These are phyloP conservation scores for Aspergillus fructus DNA, from an alignment of 2,329 filamentous ascomycete species.

Conservation along the genomic window DNA sequence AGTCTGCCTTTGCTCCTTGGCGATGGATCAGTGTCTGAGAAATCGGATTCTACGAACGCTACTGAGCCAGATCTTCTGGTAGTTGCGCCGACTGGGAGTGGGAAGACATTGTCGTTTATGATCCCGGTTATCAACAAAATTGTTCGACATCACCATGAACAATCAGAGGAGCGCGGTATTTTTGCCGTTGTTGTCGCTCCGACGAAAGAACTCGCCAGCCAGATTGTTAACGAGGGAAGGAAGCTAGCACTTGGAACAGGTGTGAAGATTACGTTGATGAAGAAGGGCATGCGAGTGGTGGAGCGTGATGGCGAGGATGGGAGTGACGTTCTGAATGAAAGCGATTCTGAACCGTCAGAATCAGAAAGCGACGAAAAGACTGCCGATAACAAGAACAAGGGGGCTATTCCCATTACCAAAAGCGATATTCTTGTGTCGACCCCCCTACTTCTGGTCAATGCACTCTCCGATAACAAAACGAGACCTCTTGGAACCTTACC, in stretches of 20 bases:
- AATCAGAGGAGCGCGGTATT: constrained; percentile 58
- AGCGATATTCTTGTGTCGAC: constrained; percentile 80
- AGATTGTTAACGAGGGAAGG: constrained; percentile 78
- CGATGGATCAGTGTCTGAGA: constrained; percentile 44
- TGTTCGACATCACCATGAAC: constrained; percentile 52
- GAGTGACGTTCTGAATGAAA: constrained; percentile 40
- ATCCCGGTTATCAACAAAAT: constrained; percentile 82
- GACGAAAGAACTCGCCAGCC: constrained; percentile 76
- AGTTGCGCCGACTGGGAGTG: constrained; percentile 91
- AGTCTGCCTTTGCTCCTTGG: constrained; percentile 74
- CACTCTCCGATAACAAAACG: constrained; percentile 54
- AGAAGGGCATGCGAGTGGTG: constrained; percentile 75
- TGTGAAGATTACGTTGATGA: constrained; percentile 76
- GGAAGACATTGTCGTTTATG: constrained; percentile 91
- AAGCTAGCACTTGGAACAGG: constrained; percentile 78
- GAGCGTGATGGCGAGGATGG: constrained; percentile 45
- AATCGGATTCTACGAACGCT: constrained; percentile 28
- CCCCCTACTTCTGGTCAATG: constrained; percentile 74
- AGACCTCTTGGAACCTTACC: constrained; percentile 56
- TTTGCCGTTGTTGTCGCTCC: constrained; percentile 73
- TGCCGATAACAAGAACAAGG: constrained; percentile 25
- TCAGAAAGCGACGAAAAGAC: constrained; percentile 35
- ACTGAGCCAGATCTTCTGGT: constrained; percentile 72
- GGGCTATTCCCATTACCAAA: constrained; percentile 59
- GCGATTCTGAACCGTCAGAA: constrained; percentile 38